These are phyloP conservation scores for Pisolithus marmoratus DNA, from an alignment of 768 basidiomycete species.

Conservation along the genomic window DNA sequence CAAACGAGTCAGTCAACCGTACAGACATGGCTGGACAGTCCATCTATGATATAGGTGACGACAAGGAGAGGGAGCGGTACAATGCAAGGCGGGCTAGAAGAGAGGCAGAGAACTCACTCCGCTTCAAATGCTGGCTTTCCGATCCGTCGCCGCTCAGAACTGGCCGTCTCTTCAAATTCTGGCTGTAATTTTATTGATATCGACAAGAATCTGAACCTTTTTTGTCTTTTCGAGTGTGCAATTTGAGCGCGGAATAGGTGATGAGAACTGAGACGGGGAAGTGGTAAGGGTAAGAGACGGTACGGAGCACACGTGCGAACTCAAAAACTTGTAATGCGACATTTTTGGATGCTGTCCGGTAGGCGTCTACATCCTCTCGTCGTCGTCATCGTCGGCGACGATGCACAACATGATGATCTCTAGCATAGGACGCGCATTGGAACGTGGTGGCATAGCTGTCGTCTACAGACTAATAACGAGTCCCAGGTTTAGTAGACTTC, in stretches of 20 bases:
- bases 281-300: conserved; percentile 25
- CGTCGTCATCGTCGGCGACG: conserved; percentile 13
- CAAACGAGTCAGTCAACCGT: conserved; percentile 5
- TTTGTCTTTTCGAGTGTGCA: conserved; percentile 8
- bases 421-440: conserved; percentile 18
- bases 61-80: neutral
- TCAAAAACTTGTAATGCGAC: conserved; percentile 18
- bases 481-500: conserved; percentile 7
- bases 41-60: conserved; percentile 1
- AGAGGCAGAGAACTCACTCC: conserved; percentile 26
- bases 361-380: conserved; percentile 11
- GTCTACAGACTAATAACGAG: too few relatives aligned
- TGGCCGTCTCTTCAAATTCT: conserved; percentile 8
- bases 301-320: conserved; percentile 27
- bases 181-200: conserved; percentile 4
- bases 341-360: conserved; percentile 15
- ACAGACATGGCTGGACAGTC: conserved; percentile 1
- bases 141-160: conserved; percentile 35
- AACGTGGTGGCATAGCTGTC: conserved; percentile 9
- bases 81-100: neutral
- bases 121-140: conserved; percentile 33
- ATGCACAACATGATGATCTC: neutral
- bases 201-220: conserved; percentile 5
- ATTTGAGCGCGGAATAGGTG: conserved; percentile 1
- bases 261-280: conserved; percentile 10